Conservation (phyloP, 192 early-diverging fungal genomes). For the Gigaspora rosea region DNA sequence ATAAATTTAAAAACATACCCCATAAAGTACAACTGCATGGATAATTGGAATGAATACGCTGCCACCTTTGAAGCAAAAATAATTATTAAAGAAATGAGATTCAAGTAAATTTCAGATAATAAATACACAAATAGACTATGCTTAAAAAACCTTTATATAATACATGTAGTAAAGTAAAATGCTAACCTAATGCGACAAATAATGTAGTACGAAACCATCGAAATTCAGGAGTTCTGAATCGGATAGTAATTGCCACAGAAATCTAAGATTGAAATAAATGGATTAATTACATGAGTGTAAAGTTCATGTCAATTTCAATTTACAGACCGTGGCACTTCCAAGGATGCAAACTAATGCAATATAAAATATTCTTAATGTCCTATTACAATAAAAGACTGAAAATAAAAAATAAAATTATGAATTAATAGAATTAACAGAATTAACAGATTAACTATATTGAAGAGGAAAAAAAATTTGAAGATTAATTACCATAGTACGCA, state of each 20-base stretch:
- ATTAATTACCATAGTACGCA: conserved; percentile 19
- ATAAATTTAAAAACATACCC: conserved; percentile 45
- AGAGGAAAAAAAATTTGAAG: background rate
- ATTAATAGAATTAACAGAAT: too few species aligned
- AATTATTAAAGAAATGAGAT: too few species aligned
- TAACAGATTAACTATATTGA: too few species aligned
- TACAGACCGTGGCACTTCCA: conserved; percentile 60
- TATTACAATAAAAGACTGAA: conserved; percentile 49
- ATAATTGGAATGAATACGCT: conserved; percentile 70
- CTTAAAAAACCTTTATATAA: too few species aligned
- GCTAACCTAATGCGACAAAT: conserved; percentile 69
- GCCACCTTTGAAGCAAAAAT: conserved; percentile 37
- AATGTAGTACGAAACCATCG: conserved; percentile 73
- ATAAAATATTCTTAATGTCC: conserved; percentile 50
- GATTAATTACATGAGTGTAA: background rate
- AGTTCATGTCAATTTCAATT: too few species aligned
- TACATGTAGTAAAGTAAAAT: too few species aligned
- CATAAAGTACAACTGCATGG: conserved; percentile 66
- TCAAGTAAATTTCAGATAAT: too few species aligned
- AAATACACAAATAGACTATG: too few species aligned
- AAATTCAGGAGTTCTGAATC: conserved; percentile 75
- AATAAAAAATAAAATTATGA: background rate
- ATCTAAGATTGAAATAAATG: background rate
- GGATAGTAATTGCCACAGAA: conserved; percentile 54
- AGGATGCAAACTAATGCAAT: conserved; percentile 56